phyloP scores from a whole-genome alignment of 169 alveolate species.

The Cystoisospora suis region DNA sequence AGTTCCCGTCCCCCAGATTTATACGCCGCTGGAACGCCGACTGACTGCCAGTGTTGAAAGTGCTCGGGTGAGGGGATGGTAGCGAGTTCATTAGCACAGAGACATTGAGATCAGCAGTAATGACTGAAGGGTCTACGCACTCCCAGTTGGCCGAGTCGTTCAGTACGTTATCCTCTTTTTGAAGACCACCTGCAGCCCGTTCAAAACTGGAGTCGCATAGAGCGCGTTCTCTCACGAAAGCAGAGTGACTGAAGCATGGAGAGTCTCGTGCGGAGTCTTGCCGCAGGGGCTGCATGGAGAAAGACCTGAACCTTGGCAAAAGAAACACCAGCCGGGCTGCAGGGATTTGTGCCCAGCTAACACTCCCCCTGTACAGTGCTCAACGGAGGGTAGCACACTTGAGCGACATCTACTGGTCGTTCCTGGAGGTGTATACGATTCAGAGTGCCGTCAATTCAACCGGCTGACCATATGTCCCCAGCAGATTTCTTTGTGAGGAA shows the following conservation, averaged over 20 bases:
- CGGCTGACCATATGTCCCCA: too few relatives aligned
- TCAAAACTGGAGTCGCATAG: background rate
- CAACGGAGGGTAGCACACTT: too few relatives aligned
- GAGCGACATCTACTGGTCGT: too few relatives aligned
- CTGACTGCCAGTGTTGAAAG: too few relatives aligned
- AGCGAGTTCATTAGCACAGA: background rate
- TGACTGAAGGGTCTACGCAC: constrained; percentile 11
- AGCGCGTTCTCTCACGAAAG: background rate
- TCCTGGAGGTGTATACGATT: too few relatives aligned
- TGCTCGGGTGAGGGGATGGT: too few relatives aligned
- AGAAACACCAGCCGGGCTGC: too few relatives aligned
- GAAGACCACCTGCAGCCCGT: background rate
- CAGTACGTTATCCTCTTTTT: background rate
- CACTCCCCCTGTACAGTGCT: too few relatives aligned
- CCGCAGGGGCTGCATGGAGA: background rate
- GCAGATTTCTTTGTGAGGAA: too few relatives aligned
- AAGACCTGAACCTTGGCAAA: background rate
- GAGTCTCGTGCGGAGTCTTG: background rate
- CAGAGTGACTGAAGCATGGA: background rate
- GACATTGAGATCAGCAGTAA: background rate
- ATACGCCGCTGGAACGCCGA: too few relatives aligned
- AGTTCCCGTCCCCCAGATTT: background rate
- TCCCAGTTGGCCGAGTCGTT: background rate
- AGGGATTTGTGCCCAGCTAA: too few relatives aligned
- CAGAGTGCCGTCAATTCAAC: too few relatives aligned